Conservation (phyloP, 2,329 filamentous ascomycete genomes). For the Fusarium sp. region DNA sequence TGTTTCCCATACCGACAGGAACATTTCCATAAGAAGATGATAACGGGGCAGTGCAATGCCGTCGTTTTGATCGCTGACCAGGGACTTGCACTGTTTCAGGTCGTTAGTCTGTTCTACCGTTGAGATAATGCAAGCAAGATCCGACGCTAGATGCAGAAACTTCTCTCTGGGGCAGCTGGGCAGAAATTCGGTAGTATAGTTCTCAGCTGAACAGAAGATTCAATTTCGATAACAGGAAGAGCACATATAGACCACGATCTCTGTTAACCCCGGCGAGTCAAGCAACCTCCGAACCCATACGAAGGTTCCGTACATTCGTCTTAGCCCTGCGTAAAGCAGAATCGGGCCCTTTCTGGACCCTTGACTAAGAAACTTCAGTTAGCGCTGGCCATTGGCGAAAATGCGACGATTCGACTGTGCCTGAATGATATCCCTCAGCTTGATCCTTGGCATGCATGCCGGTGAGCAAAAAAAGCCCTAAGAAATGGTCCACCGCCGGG, state of each 20-base stretch:
- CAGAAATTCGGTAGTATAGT: conserved; percentile 11
- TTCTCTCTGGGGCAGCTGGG: conserved; percentile 9
- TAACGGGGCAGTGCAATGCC: conserved; percentile 20
- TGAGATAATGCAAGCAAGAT: conserved; percentile 36
- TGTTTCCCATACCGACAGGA: conserved; percentile 21
- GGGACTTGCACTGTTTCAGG: conserved; percentile 40
- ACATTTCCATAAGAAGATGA: conserved; percentile 24
- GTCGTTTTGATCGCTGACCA: conserved; percentile 34
- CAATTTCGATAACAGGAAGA: conserved; percentile 12
- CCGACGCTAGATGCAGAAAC: conserved; percentile 25
- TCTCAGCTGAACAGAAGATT: conserved; percentile 15
- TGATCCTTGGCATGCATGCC: conserved; percentile 29
- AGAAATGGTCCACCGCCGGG: conserved; percentile 36
- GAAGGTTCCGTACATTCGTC: not conserved
- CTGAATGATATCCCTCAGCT: conserved; percentile 23
- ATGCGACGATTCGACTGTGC: conserved; percentile 28
- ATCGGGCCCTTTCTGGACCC: conserved; percentile 32
- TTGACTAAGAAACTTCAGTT: conserved; percentile 23
- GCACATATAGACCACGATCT: conserved; percentile 10
- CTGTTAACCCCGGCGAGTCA: conserved; percentile 8
- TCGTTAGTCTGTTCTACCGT: conserved; percentile 36
- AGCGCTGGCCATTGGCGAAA: conserved; percentile 32
- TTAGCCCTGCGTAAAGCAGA: conserved; percentile 15
- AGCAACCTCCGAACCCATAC: conserved; percentile 13
- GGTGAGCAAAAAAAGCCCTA: conserved; percentile 27